Percentiles rank a stretch among this genome's conserved stretches.
These are phyloP conservation scores for Akebia trifoliata DNA, from an alignment of 164 flowering plant genomes.

Conservation along the genomic window DNA sequence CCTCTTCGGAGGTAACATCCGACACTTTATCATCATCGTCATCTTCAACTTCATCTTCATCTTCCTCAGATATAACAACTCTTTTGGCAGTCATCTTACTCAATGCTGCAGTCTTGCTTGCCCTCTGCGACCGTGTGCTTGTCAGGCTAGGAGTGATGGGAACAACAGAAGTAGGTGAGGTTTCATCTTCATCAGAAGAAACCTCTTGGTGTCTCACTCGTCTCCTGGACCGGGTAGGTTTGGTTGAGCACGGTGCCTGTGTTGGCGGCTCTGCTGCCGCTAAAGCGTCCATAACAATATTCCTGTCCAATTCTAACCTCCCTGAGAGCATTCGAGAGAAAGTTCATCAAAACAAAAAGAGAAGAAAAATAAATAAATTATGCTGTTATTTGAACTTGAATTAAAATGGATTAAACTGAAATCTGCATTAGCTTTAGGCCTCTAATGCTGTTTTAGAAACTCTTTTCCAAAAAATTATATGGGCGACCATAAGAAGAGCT, in stretches of 20 bases:
- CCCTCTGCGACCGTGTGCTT: conserved; percentile 69
- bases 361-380: too few relatives aligned
- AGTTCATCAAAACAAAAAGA: not conserved
- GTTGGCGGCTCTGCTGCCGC: conserved; percentile 36
- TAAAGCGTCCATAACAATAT: conserved; percentile 30
- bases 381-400: too few relatives aligned
- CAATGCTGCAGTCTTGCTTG: conserved; percentile 87
- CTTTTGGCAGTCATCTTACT: conserved; percentile 47
- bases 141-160: conserved; percentile 26
- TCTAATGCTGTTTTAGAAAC: too few relatives aligned
- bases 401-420: not conserved
- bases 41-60: conserved; percentile 21
- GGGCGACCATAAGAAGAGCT: not conserved
- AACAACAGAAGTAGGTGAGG: conserved; percentile 39
- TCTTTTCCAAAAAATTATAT: too few relatives aligned
- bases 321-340: conserved; percentile 29
- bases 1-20: conserved; percentile 62
- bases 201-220: conserved; percentile 34
- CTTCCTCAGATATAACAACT: conserved; percentile 22
- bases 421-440: not conserved
- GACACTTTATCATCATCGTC: conserved; percentile 39
- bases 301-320: conserved; percentile 46
- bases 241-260: conserved; percentile 52
- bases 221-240: conserved; percentile 46
- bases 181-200: conserved; percentile 56